phyloP scores from a whole-genome alignment of 2,329 filamentous ascomycete species.

The Annulohypoxylon truncatum region DNA sequence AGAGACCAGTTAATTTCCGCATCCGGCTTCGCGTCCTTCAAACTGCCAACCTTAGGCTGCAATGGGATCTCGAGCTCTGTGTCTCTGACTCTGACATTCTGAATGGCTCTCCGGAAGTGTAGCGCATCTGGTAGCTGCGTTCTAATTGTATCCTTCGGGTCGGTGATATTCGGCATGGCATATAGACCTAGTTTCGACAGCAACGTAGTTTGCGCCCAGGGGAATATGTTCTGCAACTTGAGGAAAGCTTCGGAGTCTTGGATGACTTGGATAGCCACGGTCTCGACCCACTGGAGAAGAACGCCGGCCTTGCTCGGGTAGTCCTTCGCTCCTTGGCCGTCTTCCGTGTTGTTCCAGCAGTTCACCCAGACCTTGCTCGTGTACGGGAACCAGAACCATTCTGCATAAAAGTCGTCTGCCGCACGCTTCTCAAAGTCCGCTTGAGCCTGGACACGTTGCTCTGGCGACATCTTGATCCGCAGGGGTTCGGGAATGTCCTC shows the following conservation, averaged over 20 bases:
- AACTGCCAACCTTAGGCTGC: slow-evolving; percentile 45
- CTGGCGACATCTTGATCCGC: slow-evolving; percentile 33
- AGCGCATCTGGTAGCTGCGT: slow-evolving; percentile 58
- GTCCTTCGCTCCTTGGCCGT: slow-evolving; percentile 49
- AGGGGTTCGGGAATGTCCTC: slow-evolving; percentile 55
- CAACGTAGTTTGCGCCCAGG: slow-evolving; percentile 43
- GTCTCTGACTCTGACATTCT: slow-evolving; percentile 60
- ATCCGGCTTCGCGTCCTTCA: slow-evolving; percentile 46
- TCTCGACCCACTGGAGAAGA: slow-evolving; percentile 50
- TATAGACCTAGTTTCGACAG: slow-evolving; percentile 52
- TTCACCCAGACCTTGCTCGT: slow-evolving; percentile 59
- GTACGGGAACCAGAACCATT: slow-evolving; percentile 65
- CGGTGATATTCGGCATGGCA: slow-evolving; percentile 42
- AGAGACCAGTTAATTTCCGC: slow-evolving; percentile 52
- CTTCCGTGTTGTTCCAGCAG: slow-evolving; percentile 56
- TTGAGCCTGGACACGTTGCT: slow-evolving; percentile 23
- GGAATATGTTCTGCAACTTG: slow-evolving; percentile 27
- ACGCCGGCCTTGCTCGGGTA: slow-evolving; percentile 52
- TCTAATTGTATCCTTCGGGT: slow-evolving; percentile 49
- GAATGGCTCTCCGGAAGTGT: slow-evolving; percentile 60
- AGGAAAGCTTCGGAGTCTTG: slow-evolving; percentile 38
- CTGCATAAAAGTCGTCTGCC: slow-evolving; percentile 57
- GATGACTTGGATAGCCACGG: slow-evolving; percentile 39
- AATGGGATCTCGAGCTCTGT: slow-evolving; percentile 60
- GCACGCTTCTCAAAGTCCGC: slow-evolving; percentile 49